Percentiles rank a stretch among this genome's conserved stretches.
Conservation (phyloP, 208 protist genomes). For the Trypanosomatidae sp. region DNA sequence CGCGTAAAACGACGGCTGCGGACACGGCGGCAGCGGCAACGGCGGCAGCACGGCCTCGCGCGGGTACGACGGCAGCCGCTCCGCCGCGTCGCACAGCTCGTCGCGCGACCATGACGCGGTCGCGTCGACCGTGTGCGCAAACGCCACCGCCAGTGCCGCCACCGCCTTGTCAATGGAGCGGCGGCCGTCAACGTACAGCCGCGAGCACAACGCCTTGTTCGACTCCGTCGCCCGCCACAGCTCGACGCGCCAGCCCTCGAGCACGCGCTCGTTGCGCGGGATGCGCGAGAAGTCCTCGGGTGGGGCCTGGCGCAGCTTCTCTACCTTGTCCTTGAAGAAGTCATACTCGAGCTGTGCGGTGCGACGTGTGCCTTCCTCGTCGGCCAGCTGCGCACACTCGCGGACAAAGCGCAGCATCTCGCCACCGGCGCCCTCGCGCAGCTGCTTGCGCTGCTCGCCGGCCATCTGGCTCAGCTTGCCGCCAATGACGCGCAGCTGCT, state of each 20-base stretch:
- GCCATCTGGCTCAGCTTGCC: constrained; percentile 26
- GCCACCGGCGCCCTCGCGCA: constrained; percentile 49
- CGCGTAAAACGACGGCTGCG: too few species aligned
- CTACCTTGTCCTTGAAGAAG: constrained; percentile 67
- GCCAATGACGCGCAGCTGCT: constrained; percentile 32
- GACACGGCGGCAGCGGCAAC: constrained; percentile 25
- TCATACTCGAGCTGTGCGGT: constrained; percentile 61
- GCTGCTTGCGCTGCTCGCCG: constrained; percentile 34
- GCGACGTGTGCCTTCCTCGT: constrained; percentile 32
- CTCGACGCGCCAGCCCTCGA: constrained; percentile 67
- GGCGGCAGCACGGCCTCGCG: constrained; percentile 26
- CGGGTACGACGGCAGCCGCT: constrained; percentile 29
- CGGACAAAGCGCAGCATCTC: constrained; percentile 30
- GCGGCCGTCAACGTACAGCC: constrained; percentile 44
- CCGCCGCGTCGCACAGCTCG: constrained; percentile 27
- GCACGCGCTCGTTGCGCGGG: constrained; percentile 55
- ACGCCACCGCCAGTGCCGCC: constrained; percentile 27
- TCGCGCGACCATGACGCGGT: constrained; percentile 28
- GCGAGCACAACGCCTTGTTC: constrained; percentile 37
- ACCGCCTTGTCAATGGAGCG: constrained; percentile 48
- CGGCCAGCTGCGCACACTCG: constrained; percentile 24
- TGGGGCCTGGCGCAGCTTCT: constrained; percentile 26
- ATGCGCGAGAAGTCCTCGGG: constrained; percentile 46
- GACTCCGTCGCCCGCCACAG: constrained; percentile 52
- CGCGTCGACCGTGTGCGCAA: constrained; percentile 34